Percentiles rank a stretch among this genome's conserved stretches.
phyloP scores from a whole-genome alignment of 352 stramenopile genomes.

The Globisporangium barbulae region DNA sequence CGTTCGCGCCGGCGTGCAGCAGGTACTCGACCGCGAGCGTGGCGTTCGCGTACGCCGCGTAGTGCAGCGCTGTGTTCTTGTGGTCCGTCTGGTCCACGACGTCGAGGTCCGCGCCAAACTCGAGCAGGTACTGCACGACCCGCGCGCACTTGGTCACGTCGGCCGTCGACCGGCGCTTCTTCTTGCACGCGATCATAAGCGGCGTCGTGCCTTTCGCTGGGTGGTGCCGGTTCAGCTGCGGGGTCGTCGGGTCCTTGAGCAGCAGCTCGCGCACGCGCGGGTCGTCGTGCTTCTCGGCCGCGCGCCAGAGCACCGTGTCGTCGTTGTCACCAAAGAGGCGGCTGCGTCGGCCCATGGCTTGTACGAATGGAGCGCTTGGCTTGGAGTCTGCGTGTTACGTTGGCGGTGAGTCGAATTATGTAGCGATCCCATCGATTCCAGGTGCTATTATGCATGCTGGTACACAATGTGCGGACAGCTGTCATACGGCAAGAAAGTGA shows the following conservation, averaged over 20 bases:
- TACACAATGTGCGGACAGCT: no score
- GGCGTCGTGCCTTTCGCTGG: constrained; percentile 50
- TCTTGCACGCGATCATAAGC: constrained; percentile 65
- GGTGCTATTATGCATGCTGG: neutral
- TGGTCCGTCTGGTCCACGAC: constrained; percentile 33
- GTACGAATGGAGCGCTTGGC: neutral
- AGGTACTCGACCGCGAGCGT: constrained; percentile 49
- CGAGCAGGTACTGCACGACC: constrained; percentile 48
- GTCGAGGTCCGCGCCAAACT: constrained; percentile 50
- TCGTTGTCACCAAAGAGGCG: constrained; percentile 4
- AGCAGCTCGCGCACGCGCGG: constrained; percentile 13
- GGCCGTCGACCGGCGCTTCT: constrained; percentile 17
- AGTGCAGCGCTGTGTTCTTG: constrained; percentile 64
- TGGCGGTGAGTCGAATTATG: neutral
- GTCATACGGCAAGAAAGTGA: no score
- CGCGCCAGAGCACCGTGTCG: constrained; percentile 17
- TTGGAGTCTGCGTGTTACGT: neutral
- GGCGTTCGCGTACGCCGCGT: constrained; percentile 55
- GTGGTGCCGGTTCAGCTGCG: constrained; percentile 37
- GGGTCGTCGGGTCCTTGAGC: constrained; percentile 10
- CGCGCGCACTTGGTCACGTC: constrained; percentile 15
- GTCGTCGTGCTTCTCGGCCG: constrained; percentile 17
- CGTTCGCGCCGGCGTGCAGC: constrained; percentile 40
- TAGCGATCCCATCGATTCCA: no score
- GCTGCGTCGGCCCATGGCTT: constrained; percentile 11